Evolutionary conservation across 2,329 filamentous ascomycete genomes (phyloP).

Genomic region (Aspergillus sp.): DNA sequence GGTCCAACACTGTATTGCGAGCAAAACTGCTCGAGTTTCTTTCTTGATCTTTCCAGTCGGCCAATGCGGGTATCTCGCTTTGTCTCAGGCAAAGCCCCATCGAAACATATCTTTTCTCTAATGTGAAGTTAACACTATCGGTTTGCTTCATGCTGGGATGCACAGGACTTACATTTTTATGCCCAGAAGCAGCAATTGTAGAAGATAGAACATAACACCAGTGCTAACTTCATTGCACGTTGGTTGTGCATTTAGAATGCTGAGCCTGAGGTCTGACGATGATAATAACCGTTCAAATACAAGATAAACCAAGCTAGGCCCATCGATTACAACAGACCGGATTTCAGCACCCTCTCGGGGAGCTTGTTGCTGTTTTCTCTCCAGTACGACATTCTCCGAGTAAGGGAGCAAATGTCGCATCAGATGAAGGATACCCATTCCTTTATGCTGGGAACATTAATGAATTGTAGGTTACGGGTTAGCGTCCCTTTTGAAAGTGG

Average conservation of each 20-base stretch:
- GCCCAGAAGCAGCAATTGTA: slow-evolving; percentile 47
- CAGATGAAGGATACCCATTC: too few species aligned
- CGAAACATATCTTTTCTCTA: slow-evolving; percentile 70
- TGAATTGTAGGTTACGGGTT: too few species aligned
- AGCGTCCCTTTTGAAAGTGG: too few species aligned
- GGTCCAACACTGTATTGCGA: slow-evolving; percentile 26
- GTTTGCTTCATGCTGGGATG: slow-evolving; percentile 7
- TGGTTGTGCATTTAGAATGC: slow-evolving; percentile 47
- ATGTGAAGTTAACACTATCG: slow-evolving; percentile 1
- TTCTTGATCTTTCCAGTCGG: slow-evolving; percentile 52
- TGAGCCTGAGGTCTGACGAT: slow-evolving; percentile 29
- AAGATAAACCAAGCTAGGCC: slow-evolving; percentile 69
- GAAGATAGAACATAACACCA: slow-evolving; percentile 55
- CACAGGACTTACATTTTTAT: slow-evolving; percentile 54
- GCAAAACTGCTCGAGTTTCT: slow-evolving; percentile 47
- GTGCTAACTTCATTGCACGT: slow-evolving; percentile 57
- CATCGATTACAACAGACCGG: slow-evolving; percentile 56
- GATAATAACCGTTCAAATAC: slow-evolving; percentile 53
- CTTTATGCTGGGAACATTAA: too few species aligned
- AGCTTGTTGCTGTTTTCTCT: not conserved
- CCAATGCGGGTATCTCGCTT: slow-evolving; percentile 57
- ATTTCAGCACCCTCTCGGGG: slow-evolving; percentile 2
- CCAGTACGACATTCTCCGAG: not conserved
- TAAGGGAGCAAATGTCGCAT: too few species aligned
- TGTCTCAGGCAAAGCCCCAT: slow-evolving; percentile 63